Conservation (phyloP, 768 basidiomycete species). For the Xerocomus potaroensis region DNA sequence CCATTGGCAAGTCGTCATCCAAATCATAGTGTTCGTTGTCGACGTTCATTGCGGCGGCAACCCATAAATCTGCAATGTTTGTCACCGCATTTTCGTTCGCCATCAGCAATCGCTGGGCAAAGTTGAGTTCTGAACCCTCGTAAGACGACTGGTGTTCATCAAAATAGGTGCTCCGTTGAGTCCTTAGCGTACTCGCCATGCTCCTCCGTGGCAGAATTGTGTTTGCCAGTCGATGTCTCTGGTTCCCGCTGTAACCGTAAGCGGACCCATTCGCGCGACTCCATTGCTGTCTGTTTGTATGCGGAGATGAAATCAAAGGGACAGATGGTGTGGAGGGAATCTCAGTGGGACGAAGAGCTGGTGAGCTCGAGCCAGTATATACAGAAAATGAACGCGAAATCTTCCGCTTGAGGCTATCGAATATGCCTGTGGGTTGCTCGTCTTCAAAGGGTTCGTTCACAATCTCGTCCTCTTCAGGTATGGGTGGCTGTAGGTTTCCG, state of each 20-base stretch:
- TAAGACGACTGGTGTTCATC: conserved; percentile 41
- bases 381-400: conserved; percentile 55
- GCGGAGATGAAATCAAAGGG: conserved; percentile 42
- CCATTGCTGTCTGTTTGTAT: conserved; percentile 41
- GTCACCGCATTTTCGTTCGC: conserved; percentile 95
- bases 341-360: conserved; percentile 34
- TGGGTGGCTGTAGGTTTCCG: conserved; percentile 39
- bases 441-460: conserved; percentile 45
- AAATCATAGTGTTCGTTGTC: conserved; percentile 76
- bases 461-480: conserved; percentile 63
- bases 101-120: conserved; percentile 82
- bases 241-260: conserved; percentile 66
- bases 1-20: conserved; percentile 26
- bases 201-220: conserved; percentile 50
- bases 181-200: conserved; percentile 46
- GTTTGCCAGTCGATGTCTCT: conserved; percentile 51
- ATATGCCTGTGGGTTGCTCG: conserved; percentile 30
- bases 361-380: conserved; percentile 52
- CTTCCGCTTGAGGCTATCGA: conserved; percentile 43
- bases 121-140: conserved; percentile 62
- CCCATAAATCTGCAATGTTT: conserved; percentile 95
- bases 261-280: conserved; percentile 71
- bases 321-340: conserved; percentile 38
- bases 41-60: conserved; percentile 92
- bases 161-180: conserved; percentile 44